Base-by-base conservation (phyloP, 495 filamentous ascomycete species). In the Parachaetomium inaequale region DNA sequence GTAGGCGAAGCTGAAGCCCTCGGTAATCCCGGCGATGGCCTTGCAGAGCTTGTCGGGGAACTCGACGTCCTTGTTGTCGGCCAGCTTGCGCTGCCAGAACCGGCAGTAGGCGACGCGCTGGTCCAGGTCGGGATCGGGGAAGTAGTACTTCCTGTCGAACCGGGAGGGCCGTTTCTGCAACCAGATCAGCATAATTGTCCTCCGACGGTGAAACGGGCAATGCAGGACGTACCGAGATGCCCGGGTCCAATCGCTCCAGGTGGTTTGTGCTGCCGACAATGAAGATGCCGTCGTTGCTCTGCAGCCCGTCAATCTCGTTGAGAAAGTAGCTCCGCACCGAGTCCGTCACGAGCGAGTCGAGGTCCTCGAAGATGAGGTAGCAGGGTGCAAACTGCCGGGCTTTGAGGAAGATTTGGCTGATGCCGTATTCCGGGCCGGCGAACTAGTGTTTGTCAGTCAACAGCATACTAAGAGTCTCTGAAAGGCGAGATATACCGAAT, bases 281-380 rank as follows among this genome's bases (percentile, higher is more conserved):
- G 63, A 88, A 76, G 59, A 88, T 85, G 38, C 85, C 86, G 67
- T 88, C 81, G 64, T 88, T 88, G 62, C 75, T 79, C 63, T 84
- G 85, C 23, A 90, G 73, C 0, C 88, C 87, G 63, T 90, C 87
- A 4, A 89, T 80, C 64, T 90, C 85, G 66, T 90, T 90, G 54
- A 90, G 77, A 67, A 90, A 90, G 72, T 86, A 89, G 58, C 77
- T 82, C 14, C 85, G 73, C 23, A 84, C 80, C 10, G 58, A 61
- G 46, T 78, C 76, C 2, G 73, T 77, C 12, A 88, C 79, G 15
- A 88, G 71, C 36, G 80, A 85, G 65, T 89, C 87, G 25, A 90
- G 80, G 60, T 90, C 87, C 70, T 90, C 87, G 42, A 90, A 82
- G 46, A 88, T 68, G 55, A 81, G 68, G 59, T 79, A 74, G 68